Base-by-base conservation (phyloP, 352 stramenopile species). In the Pythium sp. region DNA sequence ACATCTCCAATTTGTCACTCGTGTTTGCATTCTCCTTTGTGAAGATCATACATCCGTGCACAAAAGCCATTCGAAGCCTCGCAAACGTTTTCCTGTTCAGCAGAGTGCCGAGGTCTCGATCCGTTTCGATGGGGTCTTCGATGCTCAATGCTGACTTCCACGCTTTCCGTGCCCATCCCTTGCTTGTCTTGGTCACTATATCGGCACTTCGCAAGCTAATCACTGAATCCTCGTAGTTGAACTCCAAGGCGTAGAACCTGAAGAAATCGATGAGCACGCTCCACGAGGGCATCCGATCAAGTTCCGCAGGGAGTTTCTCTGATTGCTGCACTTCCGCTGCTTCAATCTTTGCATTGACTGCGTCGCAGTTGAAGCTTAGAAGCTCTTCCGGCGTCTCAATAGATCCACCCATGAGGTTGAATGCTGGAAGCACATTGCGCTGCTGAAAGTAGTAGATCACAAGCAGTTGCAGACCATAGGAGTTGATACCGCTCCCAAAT, bases 41-140 rank as follows among this genome's bases (percentile, higher is more conserved):
- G 11, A 89, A 64, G 15, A 80, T 65, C 11, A 77, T 57, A 34
- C 75, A 84, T 18, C 71, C 77, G 34, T 86, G 77, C 36, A 83
- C 79, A 61, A 93, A 73, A 22, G 79, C 80, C 58, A 70, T 79
- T 11, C 83, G 82, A 14, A 93, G 65, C 9, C 77, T 79, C 14
- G 71, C 75, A 34, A 91, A 67, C 24, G 80, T 73, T n/a, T 81
- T 78, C 20, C 76, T 70, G 22, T 87, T 90, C 64, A 90, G 89
- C 32, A 93, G 76, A 54, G 56, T 65, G n/a, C 87, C 87, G 9
- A 95, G 70, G 66, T 95, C 86, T 9, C 86, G 80, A 30, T 78
- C 73, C 6, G 64, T 79, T 69, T 95, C 87, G 20, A 95, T 82
- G 0, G 87, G 87, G 51, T 94, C 87, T 78, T 95, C 84, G n/a